Evolutionary conservation across 2,329 filamentous ascomycete species (phyloP), one percentile per base, ranked within the genome.

Genomic region (Phymatotrichopsis omnivora): DNA sequence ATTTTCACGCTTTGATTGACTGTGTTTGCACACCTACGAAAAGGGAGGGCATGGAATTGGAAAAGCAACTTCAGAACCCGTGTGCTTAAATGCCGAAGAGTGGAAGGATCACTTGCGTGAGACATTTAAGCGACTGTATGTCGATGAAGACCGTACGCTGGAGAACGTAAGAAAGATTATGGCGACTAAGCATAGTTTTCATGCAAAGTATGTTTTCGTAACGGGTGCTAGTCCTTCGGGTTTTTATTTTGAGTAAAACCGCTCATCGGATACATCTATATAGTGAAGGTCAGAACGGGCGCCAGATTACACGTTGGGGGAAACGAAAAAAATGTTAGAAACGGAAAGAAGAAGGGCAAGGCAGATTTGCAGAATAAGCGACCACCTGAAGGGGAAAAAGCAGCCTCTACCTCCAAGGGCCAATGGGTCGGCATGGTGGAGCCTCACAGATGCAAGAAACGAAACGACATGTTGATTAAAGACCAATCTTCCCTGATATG

Each of bases 281-380:
- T 31, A 40, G 46, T 24, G 29, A 49, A 25, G 19, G 40, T 14
- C 46, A 49, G 25, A 44, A 25, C 16, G 38, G 45, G 20, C 24
- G 32, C n/a, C 39, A 36, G 20, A 39, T 49, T 16, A 25, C 29
- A 29, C 23, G 40, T 20, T 49, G 46, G 46, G 25, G 34, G 2
- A 22, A 44, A 5, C n/a, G 17, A 31, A 16, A 49, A 49, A 23
- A 40, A 44, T 25, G 22, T 49, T 27, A 39, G 45, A 8, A 38
- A 5, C n/a, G 29, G 25, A 12, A 32, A 20, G 24, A 22, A 20
- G 10, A 5, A 28, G 17, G 12, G 8, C 14, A 30, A 35, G 17
- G 16, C 37, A n/a, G 12, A 19, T 19, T 35, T 43, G 10, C 32
- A 36, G 12, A n/a, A 36, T 6, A 25, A 36, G 4, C 30, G 41